Base-by-base conservation (phyloP, 1,139 yeast species). In the Pichia sp. region DNA sequence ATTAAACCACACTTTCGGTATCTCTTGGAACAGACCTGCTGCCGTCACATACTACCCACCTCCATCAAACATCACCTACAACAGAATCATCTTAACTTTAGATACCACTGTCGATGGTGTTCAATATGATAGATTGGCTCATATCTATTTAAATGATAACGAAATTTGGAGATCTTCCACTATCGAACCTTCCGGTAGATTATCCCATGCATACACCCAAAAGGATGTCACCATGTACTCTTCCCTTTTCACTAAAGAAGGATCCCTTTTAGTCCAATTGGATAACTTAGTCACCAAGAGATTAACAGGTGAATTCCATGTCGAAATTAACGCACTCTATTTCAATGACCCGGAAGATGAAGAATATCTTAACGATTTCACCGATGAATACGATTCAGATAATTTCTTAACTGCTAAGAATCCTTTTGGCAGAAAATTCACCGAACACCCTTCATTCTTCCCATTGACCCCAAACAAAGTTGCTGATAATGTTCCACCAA, bases 121-220 rank as follows among this genome's bases (percentile, higher is more conserved):
- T 14, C 96, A 88, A 63, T 87, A 78, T 58, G 96, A 88, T 62
- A 72, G 96, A 49, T 70, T 88, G 57, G 86, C 84, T 14, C 88
- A 86, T 59, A 65, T 88, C 24, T 84, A 76, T 58, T 63, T 88
- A 24, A 77, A 77, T 46, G 87, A 83, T 21, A 73, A 76, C 15
- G 87, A 86, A 56, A 66, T 88, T 32, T 88, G 96, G 96, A 74
- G 96, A 63, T 82, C 94, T 0, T 83, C 93, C 3, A 88, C 96
- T 2, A 81, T 87, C 18, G 96, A 88, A 65, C 96, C 96, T 0
- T 73, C 77, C 45, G 65, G 68, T 18, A 59, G 58, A 22, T 56
- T 66, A 3, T 73, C 77, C 3, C 73, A 70, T 57, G 77, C 84
- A 15, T 62, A 67, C 14, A 69, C 75, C 44, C 67, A 72, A 30